Conservation (phyloP, 1,284 basidiomycete species). For the Ceraceosorus guamensis region DNA sequence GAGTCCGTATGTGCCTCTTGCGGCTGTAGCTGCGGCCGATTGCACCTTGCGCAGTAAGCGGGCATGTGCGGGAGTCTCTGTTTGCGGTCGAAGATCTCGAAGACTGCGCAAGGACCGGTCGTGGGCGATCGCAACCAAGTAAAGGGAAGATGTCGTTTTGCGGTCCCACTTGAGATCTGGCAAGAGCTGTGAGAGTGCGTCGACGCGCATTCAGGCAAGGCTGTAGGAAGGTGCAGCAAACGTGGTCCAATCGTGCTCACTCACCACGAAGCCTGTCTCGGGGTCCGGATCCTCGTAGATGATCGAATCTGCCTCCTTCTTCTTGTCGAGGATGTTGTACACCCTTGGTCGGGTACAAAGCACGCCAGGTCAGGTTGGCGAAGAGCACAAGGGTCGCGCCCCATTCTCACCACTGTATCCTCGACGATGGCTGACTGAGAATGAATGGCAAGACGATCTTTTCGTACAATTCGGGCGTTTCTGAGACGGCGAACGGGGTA, state of each 20-base stretch:
- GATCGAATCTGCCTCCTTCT: constrained; percentile 70
- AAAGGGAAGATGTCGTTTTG: constrained; percentile 55
- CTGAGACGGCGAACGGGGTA: constrained; percentile 10
- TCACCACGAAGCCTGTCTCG: constrained; percentile 59
- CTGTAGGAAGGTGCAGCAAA: constrained; percentile 62
- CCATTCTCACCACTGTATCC: constrained; percentile 65
- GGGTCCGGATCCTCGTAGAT: constrained; percentile 60
- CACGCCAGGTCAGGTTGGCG: neutral
- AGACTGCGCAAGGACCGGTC: constrained; percentile 43
- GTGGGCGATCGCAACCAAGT: constrained; percentile 47
- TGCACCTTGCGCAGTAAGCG: constrained; percentile 64
- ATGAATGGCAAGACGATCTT: constrained; percentile 38
- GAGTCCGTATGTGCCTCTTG: too few relatives aligned
- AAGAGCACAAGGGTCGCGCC: constrained; percentile 3
- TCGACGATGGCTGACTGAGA: constrained; percentile 28
- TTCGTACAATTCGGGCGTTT: constrained; percentile 41
- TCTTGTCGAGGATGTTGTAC: constrained; percentile 72
- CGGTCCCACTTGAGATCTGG: constrained; percentile 63
- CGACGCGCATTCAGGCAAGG: constrained; percentile 31
- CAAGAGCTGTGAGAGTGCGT: constrained; percentile 50
- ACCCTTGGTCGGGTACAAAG: constrained; percentile 59
- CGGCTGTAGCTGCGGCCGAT: constrained; percentile 50
- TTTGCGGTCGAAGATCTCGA: constrained; percentile 50
- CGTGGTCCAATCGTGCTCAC: neutral
- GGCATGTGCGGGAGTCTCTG: constrained; percentile 56